Percentiles rank a stretch among this genome's conserved stretches.
phyloP scores from a whole-genome alignment of 2,329 filamentous ascomycete genomes.

The Aspergillus ustus region DNA sequence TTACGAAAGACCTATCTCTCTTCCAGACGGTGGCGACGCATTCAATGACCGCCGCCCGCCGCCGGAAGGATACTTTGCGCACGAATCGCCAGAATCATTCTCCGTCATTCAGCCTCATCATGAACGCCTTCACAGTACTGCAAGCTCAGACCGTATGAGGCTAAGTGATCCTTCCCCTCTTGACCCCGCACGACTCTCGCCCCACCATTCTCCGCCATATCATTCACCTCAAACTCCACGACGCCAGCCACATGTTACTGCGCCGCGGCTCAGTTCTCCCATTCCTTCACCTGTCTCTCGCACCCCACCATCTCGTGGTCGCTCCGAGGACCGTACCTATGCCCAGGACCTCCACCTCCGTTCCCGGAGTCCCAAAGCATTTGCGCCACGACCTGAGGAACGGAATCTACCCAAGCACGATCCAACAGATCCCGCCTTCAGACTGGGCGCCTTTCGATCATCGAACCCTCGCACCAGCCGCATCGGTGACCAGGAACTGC shows the following conservation, averaged over 20 bases:
- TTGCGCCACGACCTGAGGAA: slow-evolving; percentile 32
- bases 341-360: slow-evolving; percentile 41
- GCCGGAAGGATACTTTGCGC: slow-evolving; percentile 28
- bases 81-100: slow-evolving; percentile 25
- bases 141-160: slow-evolving; percentile 9
- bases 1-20: slow-evolving; percentile 7
- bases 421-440: slow-evolving; percentile 30
- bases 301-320: slow-evolving; percentile 24
- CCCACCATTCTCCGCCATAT: slow-evolving; percentile 16
- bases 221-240: slow-evolving; percentile 9
- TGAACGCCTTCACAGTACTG: background rate
- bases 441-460: slow-evolving; percentile 39
- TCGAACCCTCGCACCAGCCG: slow-evolving; percentile 37
- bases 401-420: slow-evolving; percentile 27
- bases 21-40: slow-evolving; percentile 15
- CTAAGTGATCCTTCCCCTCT: slow-evolving; percentile 10
- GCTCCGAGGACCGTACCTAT: slow-evolving; percentile 28
- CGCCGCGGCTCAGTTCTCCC: slow-evolving; percentile 14
- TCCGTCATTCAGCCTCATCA: background rate
- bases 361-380: slow-evolving; percentile 40
- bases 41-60: slow-evolving; percentile 21
- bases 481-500: slow-evolving; percentile 41
- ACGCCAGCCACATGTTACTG: slow-evolving; percentile 8
- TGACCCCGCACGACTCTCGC: slow-evolving; percentile 18
- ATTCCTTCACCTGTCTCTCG: slow-evolving; percentile 14